Percentiles rank a stretch among this genome's conserved stretches.
Conservation (phyloP, 2,329 filamentous ascomycete genomes). For the Sordariomycetes sp. region DNA sequence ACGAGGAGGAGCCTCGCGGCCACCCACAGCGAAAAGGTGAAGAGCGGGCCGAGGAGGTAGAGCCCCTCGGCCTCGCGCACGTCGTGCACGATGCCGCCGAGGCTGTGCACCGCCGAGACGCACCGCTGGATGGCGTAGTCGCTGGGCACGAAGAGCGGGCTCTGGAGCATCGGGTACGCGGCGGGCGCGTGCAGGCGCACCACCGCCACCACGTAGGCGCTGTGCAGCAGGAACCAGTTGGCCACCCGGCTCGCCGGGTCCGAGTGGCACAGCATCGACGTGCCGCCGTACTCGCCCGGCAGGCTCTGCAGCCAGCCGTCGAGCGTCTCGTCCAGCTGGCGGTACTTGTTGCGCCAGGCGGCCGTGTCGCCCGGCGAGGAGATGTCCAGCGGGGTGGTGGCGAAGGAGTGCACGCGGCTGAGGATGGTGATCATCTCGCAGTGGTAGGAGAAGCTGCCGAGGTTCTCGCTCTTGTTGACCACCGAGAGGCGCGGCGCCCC, state of each 20-base stretch:
- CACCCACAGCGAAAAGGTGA: conserved; percentile 33
- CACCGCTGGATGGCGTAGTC: conserved; percentile 34
- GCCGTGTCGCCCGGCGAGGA: conserved; percentile 25
- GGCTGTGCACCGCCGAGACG: conserved; percentile 29
- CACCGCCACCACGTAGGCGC: conserved; percentile 30
- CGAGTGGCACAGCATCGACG: conserved; percentile 31
- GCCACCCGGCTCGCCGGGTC: conserved; percentile 31
- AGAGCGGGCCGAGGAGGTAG: conserved; percentile 29
- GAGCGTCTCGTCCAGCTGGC: conserved; percentile 24
- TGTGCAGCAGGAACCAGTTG: conserved; percentile 36
- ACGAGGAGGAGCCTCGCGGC: conserved; percentile 28
- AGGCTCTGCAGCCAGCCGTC: conserved; percentile 30
- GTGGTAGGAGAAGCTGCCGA: conserved; percentile 33
- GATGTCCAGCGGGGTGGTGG: conserved; percentile 27
- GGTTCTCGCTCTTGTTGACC: conserved; percentile 27
- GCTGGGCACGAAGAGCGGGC: conserved; percentile 29
- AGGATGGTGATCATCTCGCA: conserved; percentile 31
- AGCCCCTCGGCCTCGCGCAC: conserved; percentile 30
- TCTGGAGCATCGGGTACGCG: conserved; percentile 27
- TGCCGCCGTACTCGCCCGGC: conserved; percentile 32
- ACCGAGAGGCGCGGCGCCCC: conserved; percentile 8
- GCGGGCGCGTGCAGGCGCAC: conserved; percentile 32
- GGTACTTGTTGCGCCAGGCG: conserved; percentile 28
- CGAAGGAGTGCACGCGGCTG: conserved; percentile 29
- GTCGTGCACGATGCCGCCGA: conserved; percentile 30